Evolutionary conservation across 108 stramenopile genomes (phyloP), one percentile per base, ranked within the genome.

Genomic region (Schizochytrium sp.): DNA sequence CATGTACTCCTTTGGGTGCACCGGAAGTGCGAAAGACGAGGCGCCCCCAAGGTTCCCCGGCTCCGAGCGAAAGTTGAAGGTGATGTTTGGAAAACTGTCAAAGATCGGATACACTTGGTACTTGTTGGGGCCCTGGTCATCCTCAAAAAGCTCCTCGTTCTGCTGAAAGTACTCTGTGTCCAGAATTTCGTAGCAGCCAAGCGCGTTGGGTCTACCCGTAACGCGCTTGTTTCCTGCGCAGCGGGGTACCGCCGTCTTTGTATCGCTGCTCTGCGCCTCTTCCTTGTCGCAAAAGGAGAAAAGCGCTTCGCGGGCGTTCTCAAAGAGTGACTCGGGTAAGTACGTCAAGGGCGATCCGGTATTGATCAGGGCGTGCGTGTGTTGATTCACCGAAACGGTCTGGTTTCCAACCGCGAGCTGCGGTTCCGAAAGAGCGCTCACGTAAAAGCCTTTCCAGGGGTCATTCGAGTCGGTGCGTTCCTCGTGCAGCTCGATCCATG

Each of bases 1-100:
- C 76, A 83, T 83, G 76, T 83, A 83, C 51, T 83, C 76, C 48
- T 83, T 83, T 14, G 76, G 76, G 76, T 53, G 76, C n/a, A 83
- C 51, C 48, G 45, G 23, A 8, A 83, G n/a, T 45, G 44, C 51
- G 3, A 47, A 53, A 12, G 48, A 53, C 25, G 76, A 3, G 6
- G 76, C 43, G 10, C 48, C 76, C 10, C 48, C 45, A 6, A 53
- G 23, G 12, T 53, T 53, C 19, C 48, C n/a, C 23, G 23, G 8
- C 18, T 83, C 48, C n/a, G 51, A 10, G 28, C 25, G 76, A 45
- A 83, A 83, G 48, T 23, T 43, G 48, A 83, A 83, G 45, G 51
- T 53, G 4, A 83, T 53, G 48, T 83, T 53, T 6, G 76, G 76
- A 45, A 83, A 83, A 5, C 76, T 83, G 16, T 83, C 12, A 12